These are phyloP conservation scores for Rutstroemia sp. DNA, from an alignment of 2,329 filamentous ascomycete genomes.

Conservation along the genomic window DNA sequence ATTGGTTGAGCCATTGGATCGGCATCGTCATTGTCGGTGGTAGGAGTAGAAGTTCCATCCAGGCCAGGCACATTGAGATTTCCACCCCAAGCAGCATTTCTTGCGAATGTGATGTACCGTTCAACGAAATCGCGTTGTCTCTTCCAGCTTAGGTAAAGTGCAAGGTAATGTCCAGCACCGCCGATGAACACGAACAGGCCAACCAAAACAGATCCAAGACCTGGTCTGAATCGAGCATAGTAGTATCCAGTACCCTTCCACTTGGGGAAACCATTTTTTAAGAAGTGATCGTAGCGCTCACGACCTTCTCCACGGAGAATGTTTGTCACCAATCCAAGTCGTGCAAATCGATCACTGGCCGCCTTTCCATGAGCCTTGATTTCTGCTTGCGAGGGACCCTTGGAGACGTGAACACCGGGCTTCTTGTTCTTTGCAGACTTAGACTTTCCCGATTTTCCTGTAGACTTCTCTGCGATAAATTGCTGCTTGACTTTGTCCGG, in stretches of 20 bases:
- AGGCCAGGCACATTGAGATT: conserved; percentile 66
- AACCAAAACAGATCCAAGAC: conserved; percentile 73
- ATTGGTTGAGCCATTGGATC: conserved; percentile 46
- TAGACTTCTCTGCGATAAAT: conserved; percentile 60
- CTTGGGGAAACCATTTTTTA: conserved; percentile 83
- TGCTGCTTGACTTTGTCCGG: conserved; percentile 92
- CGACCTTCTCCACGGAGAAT: conserved; percentile 75
- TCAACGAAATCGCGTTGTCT: conserved; percentile 87
- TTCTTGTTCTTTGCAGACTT: conserved; percentile 45
- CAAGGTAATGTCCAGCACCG: conserved; percentile 80
- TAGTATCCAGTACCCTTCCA: conserved; percentile 99
- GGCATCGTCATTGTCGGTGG: conserved; percentile 39
- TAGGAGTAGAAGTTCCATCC: conserved; percentile 40
- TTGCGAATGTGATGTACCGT: conserved; percentile 83
- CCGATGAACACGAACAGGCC: conserved; percentile 78
- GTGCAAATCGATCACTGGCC: conserved; percentile 75
- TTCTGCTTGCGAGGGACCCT: conserved; percentile 65
- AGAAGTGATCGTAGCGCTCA: conserved; percentile 90
- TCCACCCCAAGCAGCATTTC: conserved; percentile 76
- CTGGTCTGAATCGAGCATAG: conserved; percentile 88
- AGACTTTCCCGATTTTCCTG: conserved; percentile 41
- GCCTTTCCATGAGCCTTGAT: conserved; percentile 72
- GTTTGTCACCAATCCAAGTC: conserved; percentile 75
- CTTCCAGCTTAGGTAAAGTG: conserved; percentile 79
- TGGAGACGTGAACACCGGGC: conserved; percentile 57